Percentiles rank a stretch among this genome's conserved stretches.
Conservation (phyloP, 306 rosid species). For the Dryas alaskensis region DNA sequence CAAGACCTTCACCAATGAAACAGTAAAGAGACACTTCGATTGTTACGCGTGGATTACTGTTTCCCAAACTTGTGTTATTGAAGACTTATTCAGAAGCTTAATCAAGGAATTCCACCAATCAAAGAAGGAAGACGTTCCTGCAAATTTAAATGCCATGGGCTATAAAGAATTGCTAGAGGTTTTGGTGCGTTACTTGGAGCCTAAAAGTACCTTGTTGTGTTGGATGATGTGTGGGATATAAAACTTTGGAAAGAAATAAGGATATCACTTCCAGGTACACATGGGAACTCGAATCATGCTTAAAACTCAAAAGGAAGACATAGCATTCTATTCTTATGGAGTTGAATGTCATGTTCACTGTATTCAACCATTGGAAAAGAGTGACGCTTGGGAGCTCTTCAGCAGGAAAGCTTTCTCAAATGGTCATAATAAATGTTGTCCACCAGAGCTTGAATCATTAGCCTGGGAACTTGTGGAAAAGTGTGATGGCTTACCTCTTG, state of each 20-base stretch:
- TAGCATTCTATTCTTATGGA: slow-evolving; percentile 12
- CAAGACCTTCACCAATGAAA: background rate
- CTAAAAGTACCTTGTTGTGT: slow-evolving; percentile 18
- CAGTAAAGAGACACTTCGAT: background rate
- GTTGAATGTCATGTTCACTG: slow-evolving; percentile 14
- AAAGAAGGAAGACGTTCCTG: background rate
- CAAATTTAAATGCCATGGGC: slow-evolving; percentile 7
- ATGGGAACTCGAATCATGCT: slow-evolving; percentile 25
- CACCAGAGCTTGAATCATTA: background rate
- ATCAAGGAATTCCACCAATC: slow-evolving; percentile 16
- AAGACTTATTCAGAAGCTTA: slow-evolving; percentile 25
- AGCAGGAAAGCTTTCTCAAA: slow-evolving; percentile 25
- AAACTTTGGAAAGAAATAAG: slow-evolving; percentile 7
- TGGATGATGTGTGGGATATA: slow-evolving; percentile 30
- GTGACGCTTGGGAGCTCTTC: slow-evolving; percentile 24
- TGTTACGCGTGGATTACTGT: slow-evolving; percentile 20
- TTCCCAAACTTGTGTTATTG: slow-evolving; percentile 15
- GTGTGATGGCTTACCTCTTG: slow-evolving; percentile 29
- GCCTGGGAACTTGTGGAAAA: slow-evolving; percentile 14
- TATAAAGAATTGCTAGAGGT: slow-evolving; percentile 11
- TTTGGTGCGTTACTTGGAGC: slow-evolving; percentile 7
- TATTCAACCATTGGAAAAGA: background rate
- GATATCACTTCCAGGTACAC: slow-evolving; percentile 13
- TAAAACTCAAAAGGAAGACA: slow-evolving; percentile 20
- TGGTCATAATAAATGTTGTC: slow-evolving; percentile 10